A percentile compares a stretch with the other conserved stretches of the same genome.
phyloP scores from a whole-genome alignment of 2,329 filamentous ascomycete genomes.

The Epichloe amarillans region DNA sequence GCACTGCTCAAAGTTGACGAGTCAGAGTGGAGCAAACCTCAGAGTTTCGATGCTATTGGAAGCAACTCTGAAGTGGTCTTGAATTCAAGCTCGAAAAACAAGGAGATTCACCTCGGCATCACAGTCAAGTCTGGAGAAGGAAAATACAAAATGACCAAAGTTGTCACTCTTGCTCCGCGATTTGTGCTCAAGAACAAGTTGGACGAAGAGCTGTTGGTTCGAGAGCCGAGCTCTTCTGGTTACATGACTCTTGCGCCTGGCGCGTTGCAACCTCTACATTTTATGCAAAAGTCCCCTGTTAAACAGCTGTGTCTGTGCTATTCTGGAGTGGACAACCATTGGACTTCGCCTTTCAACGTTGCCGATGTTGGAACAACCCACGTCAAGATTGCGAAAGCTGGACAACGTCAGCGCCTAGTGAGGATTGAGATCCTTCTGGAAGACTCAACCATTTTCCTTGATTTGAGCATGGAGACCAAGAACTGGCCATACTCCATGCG shows the following conservation, averaged over 20 bases:
- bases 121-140: constrained; percentile 83
- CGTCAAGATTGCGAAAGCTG: constrained; percentile 82
- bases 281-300: constrained; percentile 66
- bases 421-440: constrained; percentile 86
- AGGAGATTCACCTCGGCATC: constrained; percentile 84
- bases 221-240: constrained; percentile 83
- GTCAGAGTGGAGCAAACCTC: constrained; percentile 91
- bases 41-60: constrained; percentile 95
- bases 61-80: constrained; percentile 82
- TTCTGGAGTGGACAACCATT: constrained; percentile 87
- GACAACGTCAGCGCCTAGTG: constrained; percentile 77
- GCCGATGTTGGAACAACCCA: constrained; percentile 86
- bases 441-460: constrained; percentile 82
- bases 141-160: constrained; percentile 96
- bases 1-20: constrained; percentile 78
- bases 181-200: constrained; percentile 93
- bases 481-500: constrained; percentile 98
- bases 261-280: constrained; percentile 77
- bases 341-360: constrained; percentile 97
- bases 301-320: constrained; percentile 92
- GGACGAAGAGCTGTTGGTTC: constrained; percentile 73
- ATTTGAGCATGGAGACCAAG: constrained; percentile 79
- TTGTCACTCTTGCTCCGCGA: constrained; percentile 81
- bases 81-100: constrained; percentile 53
- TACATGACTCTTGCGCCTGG: constrained; percentile 65